Base-by-base conservation (phyloP, 2,329 filamentous ascomycete species). In the Emmonsiellopsis sp. region DNA sequence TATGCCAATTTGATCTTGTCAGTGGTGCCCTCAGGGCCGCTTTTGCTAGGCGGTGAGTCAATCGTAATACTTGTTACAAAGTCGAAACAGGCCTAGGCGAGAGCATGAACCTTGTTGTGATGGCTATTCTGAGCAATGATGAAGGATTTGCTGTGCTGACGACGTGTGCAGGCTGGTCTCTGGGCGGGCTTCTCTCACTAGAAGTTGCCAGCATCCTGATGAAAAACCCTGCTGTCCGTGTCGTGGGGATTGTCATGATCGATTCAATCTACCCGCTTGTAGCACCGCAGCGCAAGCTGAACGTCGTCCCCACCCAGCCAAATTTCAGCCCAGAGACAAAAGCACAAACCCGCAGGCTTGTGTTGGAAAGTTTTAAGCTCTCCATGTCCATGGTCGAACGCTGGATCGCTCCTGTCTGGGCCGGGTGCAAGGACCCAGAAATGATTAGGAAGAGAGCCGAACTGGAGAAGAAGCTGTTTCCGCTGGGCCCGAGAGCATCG, bases 1-100 rank as follows among this genome's bases (percentile, higher is more conserved):
- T 83, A 84, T 58, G 67, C 75, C 37, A 57, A 59, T 2, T 68
- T 76, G 53, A 74, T 83, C 54, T 71, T 68, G 9, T 53, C 55
- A 17, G 51, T 58, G 14, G 42, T 59, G 33, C 48, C 56, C 17
- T 51, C 53, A 4, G 55, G 58, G 6, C 56, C 53, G 1, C 42
- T 61, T 33, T 53, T 61, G 5, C 51, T 60, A 7, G 58, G 58
- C 46, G 60, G 58, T 61, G 27, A 57, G 52, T 47, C 11, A 1
- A 31, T 17, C 21, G 14, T n/a, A 2, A 11, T 14, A 32, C 10
- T n/a, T 7, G 13, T 13, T 27, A 14, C 14, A n/a, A 48, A 48
- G n/a, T 48, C n/a, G 32, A n/a, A 17, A 21, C 32, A 7, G 45
- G 17, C 45, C 11, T 3, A 40, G 4, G 37, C 37, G 37, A 40